Evolutionary conservation across 73 alveolate genomes (phyloP).

Genomic region (Symbiodinium natans): DNA sequence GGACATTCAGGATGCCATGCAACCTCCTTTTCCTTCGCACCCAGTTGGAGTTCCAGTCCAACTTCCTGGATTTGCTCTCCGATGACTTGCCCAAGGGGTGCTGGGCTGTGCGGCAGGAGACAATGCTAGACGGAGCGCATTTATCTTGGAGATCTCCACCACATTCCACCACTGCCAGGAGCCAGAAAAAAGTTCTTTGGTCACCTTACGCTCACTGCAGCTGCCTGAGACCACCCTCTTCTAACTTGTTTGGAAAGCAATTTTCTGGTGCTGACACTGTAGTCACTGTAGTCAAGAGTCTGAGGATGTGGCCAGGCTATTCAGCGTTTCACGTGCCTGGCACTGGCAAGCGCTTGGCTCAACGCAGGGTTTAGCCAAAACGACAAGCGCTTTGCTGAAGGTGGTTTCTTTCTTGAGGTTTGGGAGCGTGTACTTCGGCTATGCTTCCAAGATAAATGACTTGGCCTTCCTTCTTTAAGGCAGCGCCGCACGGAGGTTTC

Average conservation of each 20-base stretch:
- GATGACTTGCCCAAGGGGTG: constrained; percentile 73
- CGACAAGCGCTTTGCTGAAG: neutral
- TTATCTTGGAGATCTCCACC: too few relatives aligned
- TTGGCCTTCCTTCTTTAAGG: constrained; percentile 85
- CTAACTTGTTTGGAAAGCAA: neutral
- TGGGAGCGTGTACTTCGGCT: constrained; percentile 85
- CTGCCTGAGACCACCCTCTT: too few relatives aligned
- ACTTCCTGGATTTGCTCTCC: constrained; percentile 56
- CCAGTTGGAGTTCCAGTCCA: constrained; percentile 74
- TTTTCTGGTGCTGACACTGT: neutral
- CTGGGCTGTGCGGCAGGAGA: constrained; percentile 87
- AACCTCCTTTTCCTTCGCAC: neutral
- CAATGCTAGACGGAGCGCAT: neutral
- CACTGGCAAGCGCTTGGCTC: constrained; percentile 50
- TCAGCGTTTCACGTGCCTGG: constrained; percentile 94
- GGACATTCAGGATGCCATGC: neutral
- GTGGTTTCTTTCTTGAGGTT: neutral
- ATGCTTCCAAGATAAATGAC: constrained; percentile 78
- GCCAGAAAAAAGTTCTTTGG: constrained; percentile 30
- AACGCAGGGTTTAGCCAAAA: neutral
- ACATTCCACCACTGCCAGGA: neutral
- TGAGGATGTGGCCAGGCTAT: constrained; percentile 89
- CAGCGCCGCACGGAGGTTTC: neutral
- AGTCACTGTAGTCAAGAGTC: neutral
- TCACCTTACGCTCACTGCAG: constrained; percentile 59